phyloP scores from a whole-genome alignment of 768 basidiomycete genomes.

The Serendipita sp. region DNA sequence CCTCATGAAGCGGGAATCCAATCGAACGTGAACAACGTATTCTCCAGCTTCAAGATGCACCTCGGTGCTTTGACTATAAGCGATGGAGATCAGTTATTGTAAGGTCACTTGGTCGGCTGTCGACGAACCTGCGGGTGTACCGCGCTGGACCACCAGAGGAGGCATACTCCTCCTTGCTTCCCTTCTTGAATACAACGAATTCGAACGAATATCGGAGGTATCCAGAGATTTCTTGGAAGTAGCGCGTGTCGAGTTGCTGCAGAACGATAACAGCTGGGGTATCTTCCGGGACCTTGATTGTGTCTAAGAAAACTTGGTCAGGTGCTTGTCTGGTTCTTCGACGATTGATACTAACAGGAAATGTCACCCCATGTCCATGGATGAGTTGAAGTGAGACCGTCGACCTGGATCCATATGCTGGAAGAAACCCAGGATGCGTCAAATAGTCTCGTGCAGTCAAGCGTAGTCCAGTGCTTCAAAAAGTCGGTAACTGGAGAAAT shows the following conservation, averaged over 20 bases:
- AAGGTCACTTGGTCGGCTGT: too few relatives aligned
- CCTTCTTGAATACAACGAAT: conserved; percentile 34
- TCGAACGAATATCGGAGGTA: conserved; percentile 33
- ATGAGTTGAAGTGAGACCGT: conserved; percentile 8
- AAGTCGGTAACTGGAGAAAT: conserved; percentile 12
- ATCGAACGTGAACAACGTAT: conserved; percentile 20
- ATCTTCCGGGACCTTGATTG: conserved; percentile 26
- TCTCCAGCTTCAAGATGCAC: conserved; percentile 18
- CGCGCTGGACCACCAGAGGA: conserved; percentile 13
- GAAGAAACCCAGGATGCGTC: conserved; percentile 33
- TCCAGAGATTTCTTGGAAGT: conserved; percentile 32
- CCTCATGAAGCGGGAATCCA: neutral
- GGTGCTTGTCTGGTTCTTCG: neutral
- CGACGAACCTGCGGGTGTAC: conserved; percentile 11
- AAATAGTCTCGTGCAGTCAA: conserved; percentile 33
- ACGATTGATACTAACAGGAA: conserved; percentile 26
- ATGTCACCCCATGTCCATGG: conserved; percentile 23
- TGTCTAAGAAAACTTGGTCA: conserved; percentile 22
- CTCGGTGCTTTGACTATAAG: conserved; percentile 13
- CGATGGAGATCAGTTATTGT: too few relatives aligned
- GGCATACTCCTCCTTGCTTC: conserved; percentile 21
- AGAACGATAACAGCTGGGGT: conserved; percentile 35
- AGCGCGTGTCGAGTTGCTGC: conserved; percentile 34
- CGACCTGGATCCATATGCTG: conserved; percentile 35
- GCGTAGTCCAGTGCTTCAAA: conserved; percentile 22